Conservation (phyloP, 1,139 yeast genomes). For the Lodderomyces theae region DNA sequence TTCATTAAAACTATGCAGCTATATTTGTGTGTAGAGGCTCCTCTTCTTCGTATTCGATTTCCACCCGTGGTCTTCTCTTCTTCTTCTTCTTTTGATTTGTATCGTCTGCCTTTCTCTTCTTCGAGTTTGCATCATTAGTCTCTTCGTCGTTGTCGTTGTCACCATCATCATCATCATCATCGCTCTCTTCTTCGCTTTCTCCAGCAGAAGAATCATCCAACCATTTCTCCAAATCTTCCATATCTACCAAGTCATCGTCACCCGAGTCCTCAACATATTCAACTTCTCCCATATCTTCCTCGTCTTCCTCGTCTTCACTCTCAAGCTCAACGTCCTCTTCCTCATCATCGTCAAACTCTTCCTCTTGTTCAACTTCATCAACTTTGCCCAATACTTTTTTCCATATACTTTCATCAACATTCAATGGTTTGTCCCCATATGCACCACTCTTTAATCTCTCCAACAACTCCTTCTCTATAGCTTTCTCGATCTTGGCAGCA, state of each 20-base stretch:
- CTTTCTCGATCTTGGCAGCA: slow-evolving; percentile 95
- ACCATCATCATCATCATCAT: slow-evolving; percentile 32
- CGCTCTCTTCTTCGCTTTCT: slow-evolving; percentile 31
- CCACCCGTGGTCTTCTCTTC: slow-evolving; percentile 73
- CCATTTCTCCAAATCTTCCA: slow-evolving; percentile 92
- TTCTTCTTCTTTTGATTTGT: slow-evolving; percentile 24
- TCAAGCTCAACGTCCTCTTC: slow-evolving; percentile 64
- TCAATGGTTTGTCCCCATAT: slow-evolving; percentile 94
- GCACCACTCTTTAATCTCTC: slow-evolving; percentile 97
- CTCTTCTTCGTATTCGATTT: slow-evolving; percentile 82
- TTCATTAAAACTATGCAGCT: slow-evolving; percentile 19
- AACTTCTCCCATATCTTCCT: slow-evolving; percentile 71
- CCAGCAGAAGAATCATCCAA: slow-evolving; percentile 63
- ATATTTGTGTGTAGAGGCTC: slow-evolving; percentile 36
- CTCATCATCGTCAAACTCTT: slow-evolving; percentile 61
- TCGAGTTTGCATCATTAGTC: slow-evolving; percentile 20
- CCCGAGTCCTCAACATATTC: slow-evolving; percentile 86
- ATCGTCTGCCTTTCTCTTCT: slow-evolving; percentile 41
- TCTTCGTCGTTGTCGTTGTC: slow-evolving; percentile 23
- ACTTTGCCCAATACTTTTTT: slow-evolving; percentile 83
- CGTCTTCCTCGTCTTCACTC: slow-evolving; percentile 50
- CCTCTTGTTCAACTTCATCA: slow-evolving; percentile 55
- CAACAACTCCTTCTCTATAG: slow-evolving; percentile 90
- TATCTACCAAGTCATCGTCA: slow-evolving; percentile 84
- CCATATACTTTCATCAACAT: slow-evolving; percentile 96